Conservation (phyloP, 2,329 filamentous ascomycete species). For the Chrysoporthe austroafricana region DNA sequence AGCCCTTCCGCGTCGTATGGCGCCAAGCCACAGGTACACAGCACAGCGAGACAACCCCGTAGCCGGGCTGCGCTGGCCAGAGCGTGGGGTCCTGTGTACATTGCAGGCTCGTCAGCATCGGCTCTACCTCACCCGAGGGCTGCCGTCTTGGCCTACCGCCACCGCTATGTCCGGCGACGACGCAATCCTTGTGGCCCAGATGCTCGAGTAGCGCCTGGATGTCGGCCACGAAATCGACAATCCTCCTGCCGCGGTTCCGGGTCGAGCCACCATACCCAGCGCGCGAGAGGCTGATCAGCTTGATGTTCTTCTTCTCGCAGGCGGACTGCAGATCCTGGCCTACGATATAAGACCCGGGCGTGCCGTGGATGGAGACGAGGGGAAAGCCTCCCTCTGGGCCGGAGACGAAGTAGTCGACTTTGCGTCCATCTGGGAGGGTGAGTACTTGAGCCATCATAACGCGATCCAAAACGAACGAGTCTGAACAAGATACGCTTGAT, state of each 20-base stretch:
- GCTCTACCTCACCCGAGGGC: neutral
- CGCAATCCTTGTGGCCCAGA: conserved; percentile 23
- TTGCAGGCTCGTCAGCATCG: neutral
- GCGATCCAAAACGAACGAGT: neutral
- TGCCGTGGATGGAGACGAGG: conserved; percentile 23
- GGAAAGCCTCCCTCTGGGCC: conserved; percentile 23
- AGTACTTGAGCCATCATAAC: conserved; percentile 17
- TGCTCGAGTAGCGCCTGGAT: conserved; percentile 25
- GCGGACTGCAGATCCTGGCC: conserved; percentile 4
- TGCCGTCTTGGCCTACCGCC: conserved; percentile 16
- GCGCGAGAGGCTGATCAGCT: conserved; percentile 22
- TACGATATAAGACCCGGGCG: conserved; percentile 21
- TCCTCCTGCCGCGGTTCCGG: conserved; percentile 14
- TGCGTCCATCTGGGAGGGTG: conserved; percentile 23
- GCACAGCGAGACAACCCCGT: conserved; percentile 21
- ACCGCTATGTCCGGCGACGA: conserved; percentile 24
- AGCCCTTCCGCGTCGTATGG: conserved; percentile 18
- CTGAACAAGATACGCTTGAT: too few relatives aligned
- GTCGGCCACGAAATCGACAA: conserved; percentile 21
- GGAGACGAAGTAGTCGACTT: conserved; percentile 21
- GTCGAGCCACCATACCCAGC: conserved; percentile 25
- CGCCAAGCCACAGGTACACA: conserved; percentile 15
- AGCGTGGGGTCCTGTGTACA: conserved; percentile 18
- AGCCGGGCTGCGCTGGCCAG: conserved; percentile 24
- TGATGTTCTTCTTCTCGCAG: conserved; percentile 21